Base-by-base conservation (phyloP, 257 asterid genomes). In the Nicotiana tomentosiformis region DNA sequence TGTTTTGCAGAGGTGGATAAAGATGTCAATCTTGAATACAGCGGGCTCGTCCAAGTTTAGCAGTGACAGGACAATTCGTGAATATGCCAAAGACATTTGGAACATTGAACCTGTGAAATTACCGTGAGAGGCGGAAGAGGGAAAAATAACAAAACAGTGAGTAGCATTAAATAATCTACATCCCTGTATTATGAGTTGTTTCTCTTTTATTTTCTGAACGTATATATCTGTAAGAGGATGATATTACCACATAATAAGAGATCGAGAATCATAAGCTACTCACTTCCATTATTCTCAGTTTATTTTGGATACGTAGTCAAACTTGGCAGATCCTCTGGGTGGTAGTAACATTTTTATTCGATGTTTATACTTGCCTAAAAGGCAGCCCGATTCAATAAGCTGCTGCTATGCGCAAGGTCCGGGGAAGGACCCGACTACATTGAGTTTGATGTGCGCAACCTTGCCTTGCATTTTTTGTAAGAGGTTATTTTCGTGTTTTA, bases 81-180 rank as follows among this genome's bases (percentile, higher is more conserved):
- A 93, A 84, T 94, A 94, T n/a, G 95, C 98, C 43, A 88, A 86
- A 80, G 95, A 92, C 84, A 94, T 92, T 43, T 94, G 98, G 97
- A 82, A 86, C 83, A 91, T 94, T 82, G 68, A 88, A 66, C 93
- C 92, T 30, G 83, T 92, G 8, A 86, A 89, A 57, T 79, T 89
- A 29, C 86, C 74, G 6, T 90, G 86, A 49, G 62, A 26, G 43
- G 5, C 15, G 7, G 37, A 49, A 46, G 80, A 35, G 80, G 56
- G 29, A 74, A 23, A 74, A 23, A 74, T 15, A 74, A 74, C 14
- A 12, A 43, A 51, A 14, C 80, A 43, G 35, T 43, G 35, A 70
- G n/a, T 70, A 70, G 76, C 74, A 32, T 32, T 66, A 18, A 6
- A 18, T 66, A 66, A 55, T 35, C 43, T 39, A 74, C 62, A 10